These are phyloP conservation scores for Oemleria cerasiformis DNA, from an alignment of 306 rosid genomes.

Conservation along the genomic window DNA sequence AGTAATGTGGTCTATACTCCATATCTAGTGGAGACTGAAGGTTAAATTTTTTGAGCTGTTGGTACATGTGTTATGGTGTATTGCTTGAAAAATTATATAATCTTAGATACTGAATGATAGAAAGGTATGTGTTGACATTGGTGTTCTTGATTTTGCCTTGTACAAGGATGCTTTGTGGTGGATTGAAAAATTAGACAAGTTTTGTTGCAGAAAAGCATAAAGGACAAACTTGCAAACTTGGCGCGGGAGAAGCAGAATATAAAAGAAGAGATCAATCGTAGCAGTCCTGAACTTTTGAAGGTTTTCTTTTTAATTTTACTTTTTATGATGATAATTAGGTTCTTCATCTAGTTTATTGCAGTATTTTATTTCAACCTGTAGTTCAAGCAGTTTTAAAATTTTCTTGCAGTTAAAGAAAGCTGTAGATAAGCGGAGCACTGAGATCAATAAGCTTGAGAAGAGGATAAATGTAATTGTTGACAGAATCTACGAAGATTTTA, in stretches of 20 bases:
- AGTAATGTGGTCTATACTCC: not conserved
- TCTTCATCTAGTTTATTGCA: conserved; percentile 13
- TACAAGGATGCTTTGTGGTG: conserved; percentile 8
- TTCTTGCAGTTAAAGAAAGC: conserved; percentile 56
- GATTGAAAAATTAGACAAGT: conserved; percentile 23
- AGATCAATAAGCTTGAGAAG: conserved; percentile 70
- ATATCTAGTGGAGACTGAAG: not conserved
- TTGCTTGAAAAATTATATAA: not conserved
- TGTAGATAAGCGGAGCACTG: conserved; percentile 62
- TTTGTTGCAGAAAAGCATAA: conserved; percentile 68
- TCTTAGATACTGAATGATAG: not conserved
- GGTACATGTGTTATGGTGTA: not conserved
- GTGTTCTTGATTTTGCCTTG: not conserved
- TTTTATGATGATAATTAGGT: conserved; percentile 2
- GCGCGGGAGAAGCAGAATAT: conserved; percentile 61
- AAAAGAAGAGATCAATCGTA: conserved; percentile 69
- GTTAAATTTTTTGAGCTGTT: not conserved
- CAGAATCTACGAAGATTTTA: conserved; percentile 74
- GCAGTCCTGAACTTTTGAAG: conserved; percentile 76
- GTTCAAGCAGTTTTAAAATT: conserved; percentile 6
- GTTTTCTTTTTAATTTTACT: conserved; percentile 30
- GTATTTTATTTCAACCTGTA: conserved; percentile 21
- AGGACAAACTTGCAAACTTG: conserved; percentile 78
- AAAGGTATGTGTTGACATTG: not conserved
- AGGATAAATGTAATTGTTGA: conserved; percentile 90